A percentile compares a stretch with the other conserved stretches of the same genome.
phyloP scores from a whole-genome alignment of 83 land plant species.

The Isoetes engelmannii region DNA sequence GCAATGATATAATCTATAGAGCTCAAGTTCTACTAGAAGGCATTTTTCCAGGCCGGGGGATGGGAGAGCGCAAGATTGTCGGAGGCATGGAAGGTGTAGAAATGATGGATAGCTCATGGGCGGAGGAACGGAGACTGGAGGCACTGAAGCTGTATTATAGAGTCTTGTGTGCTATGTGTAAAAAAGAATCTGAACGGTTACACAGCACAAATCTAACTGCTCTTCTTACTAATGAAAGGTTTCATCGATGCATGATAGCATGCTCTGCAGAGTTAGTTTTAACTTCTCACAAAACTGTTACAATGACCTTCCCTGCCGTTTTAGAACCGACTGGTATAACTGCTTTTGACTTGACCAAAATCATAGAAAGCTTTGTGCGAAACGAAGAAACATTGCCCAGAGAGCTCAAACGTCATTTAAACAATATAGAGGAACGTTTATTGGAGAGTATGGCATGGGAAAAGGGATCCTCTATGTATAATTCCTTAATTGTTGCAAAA shows the following conservation, averaged over 20 bases:
- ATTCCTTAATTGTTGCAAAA: slow-evolving; percentile 74
- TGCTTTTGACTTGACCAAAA: slow-evolving; percentile 95
- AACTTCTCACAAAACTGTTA: slow-evolving; percentile 81
- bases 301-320: slow-evolving; percentile 88
- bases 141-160: slow-evolving; percentile 82
- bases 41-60: slow-evolving; percentile 48
- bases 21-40: slow-evolving; percentile 69
- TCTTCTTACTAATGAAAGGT: slow-evolving; percentile 82
- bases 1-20: slow-evolving; percentile 56
- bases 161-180: slow-evolving; percentile 83
- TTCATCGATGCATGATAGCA: slow-evolving; percentile 98
- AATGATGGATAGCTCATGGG: slow-evolving; percentile 69
- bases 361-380: slow-evolving; percentile 92
- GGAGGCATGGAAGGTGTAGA: slow-evolving; percentile 38
- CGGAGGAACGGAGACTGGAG: slow-evolving; percentile 79
- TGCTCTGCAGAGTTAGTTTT: slow-evolving; percentile 96
- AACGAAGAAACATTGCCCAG: slow-evolving; percentile 93
- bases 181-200: slow-evolving; percentile 59
- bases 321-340: slow-evolving; percentile 94
- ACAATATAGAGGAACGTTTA: slow-evolving; percentile 85
- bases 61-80: slow-evolving; percentile 34
- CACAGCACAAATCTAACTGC: slow-evolving; percentile 65
- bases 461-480: slow-evolving; percentile 90
- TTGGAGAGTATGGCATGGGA: slow-evolving; percentile 97
- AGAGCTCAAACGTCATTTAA: slow-evolving; percentile 86